phyloP scores from a whole-genome alignment of 306 rosid species.

The Lathyrus sativus region DNA sequence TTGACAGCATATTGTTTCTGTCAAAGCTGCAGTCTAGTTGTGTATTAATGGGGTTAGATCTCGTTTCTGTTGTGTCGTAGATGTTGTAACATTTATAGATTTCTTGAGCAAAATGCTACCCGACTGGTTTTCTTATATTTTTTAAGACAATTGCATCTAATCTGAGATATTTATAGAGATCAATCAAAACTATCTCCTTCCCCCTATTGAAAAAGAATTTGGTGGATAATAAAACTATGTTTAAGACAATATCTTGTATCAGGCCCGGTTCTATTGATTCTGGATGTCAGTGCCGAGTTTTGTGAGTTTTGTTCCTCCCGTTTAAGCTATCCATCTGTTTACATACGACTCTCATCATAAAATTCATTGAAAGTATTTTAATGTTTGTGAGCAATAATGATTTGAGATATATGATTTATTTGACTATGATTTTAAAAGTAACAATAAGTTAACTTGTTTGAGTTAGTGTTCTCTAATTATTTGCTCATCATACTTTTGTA shows the following conservation, averaged over 20 bases:
- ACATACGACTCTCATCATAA: too few relatives aligned
- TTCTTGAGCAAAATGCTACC: conserved; percentile 21
- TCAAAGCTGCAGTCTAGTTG: conserved; percentile 14
- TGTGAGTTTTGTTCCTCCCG: too few relatives aligned
- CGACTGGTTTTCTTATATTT: not conserved
- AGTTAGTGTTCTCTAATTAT: not conserved
- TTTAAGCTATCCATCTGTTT: too few relatives aligned
- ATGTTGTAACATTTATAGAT: conserved; percentile 17
- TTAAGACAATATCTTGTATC: conserved; percentile 1
- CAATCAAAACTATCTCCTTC: not conserved
- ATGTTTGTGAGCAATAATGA: too few relatives aligned
- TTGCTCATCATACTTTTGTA: not conserved
- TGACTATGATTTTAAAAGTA: too few relatives aligned
- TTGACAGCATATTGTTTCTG: conserved; percentile 13
- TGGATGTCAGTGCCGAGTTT: not conserved
- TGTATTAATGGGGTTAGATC: conserved; percentile 22
- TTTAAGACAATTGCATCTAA: not conserved
- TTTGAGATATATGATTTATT: too few relatives aligned
- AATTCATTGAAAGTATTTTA: too few relatives aligned
- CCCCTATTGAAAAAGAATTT: not conserved
- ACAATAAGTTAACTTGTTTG: not conserved
- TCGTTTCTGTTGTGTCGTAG: conserved; percentile 22
- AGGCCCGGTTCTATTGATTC: not conserved
- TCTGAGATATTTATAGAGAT: conserved; percentile 4
- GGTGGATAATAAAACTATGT: conserved; percentile 1